Evolutionary conservation across 1,139 yeast genomes (phyloP).

Genomic region (Pichia sp.): DNA sequence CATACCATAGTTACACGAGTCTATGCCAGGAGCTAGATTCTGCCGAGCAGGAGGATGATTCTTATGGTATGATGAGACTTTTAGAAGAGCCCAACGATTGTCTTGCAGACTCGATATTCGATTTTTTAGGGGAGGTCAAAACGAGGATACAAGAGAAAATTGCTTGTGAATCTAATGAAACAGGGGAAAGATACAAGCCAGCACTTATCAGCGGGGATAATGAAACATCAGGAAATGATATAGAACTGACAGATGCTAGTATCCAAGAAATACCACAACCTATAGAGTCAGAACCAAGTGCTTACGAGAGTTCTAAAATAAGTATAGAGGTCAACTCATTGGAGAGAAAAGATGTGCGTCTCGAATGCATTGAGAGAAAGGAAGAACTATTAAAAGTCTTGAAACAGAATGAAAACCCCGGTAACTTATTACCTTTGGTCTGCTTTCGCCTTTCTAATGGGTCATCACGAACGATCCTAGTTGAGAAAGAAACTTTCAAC

Average conservation of each 20-base stretch:
- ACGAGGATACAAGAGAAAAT: background rate
- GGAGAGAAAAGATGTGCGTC: constrained; percentile 18
- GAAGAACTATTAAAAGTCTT: constrained; percentile 36
- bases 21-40: constrained; percentile 14
- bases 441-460: constrained; percentile 70
- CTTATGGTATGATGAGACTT: background rate
- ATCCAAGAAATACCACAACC: background rate
- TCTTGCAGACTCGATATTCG: constrained; percentile 15
- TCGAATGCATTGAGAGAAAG: constrained; percentile 32
- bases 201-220: constrained; percentile 2
- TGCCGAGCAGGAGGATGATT: background rate
- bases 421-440: constrained; percentile 63
- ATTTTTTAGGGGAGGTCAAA: constrained; percentile 12
- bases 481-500: constrained; percentile 71
- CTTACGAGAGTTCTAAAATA: background rate
- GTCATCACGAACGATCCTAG: constrained; percentile 64
- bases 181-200: constrained; percentile 19
- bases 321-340: constrained; percentile 5
- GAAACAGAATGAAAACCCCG: constrained; percentile 28
- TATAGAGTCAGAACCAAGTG: background rate
- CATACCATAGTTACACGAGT: constrained; percentile 39
- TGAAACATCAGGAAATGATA: background rate
- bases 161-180: background rate
- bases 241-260: background rate
- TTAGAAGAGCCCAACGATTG: background rate